Base-by-base conservation (phyloP, 331 rosid species). In the Acacia pycnantha region DNA sequence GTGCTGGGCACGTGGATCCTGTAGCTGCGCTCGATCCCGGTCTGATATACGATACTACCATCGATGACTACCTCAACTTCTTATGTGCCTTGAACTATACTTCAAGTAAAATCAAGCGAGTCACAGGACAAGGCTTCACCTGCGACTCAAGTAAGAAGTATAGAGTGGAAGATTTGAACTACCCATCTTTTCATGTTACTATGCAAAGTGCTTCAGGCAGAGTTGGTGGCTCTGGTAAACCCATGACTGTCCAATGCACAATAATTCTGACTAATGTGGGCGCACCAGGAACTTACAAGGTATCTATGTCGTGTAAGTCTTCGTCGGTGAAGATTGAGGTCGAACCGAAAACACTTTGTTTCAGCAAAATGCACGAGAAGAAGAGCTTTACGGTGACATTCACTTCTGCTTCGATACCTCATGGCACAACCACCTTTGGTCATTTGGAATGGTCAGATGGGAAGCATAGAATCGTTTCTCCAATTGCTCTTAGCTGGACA, bases 1-100 rank as follows among this genome's bases (percentile, higher is more conserved):
- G 99, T 8, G 94, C 98, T 5, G 99, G 99, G 51, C 99, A 95
- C 8, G 98, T 90, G 65, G 82, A 93, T 80, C 99, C 98, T 9
- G 78, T 76, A 58, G 92, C 92, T 37, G 97, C 98, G 76, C 91
- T 92, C 70, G 97, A 95, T 84, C 99, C 99, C 5, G 99, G 99
- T 53, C 94, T 95, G 43, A 92, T 90, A 10, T 95, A 95, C 31
- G 90, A 95, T 72, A 37, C 83, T 33, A 79, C 83, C 3, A 75
- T 86, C 4, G 90, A 85, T 27, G 98, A 96, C 84, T 96, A 96
- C 85, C 64, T 93, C 43, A 72, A 76, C 86, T 95, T 93, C 87
- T 88, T 95, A 54, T 95, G 99, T 82, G 99, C 97, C 88, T 82
- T 93, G 86, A 84, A 89, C 73, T 96, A 93, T 81, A 83, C 66